These are phyloP conservation scores for Rhododendron kiyosumense DNA, from an alignment of 148 eudicot genomes.

Conservation along the genomic window DNA sequence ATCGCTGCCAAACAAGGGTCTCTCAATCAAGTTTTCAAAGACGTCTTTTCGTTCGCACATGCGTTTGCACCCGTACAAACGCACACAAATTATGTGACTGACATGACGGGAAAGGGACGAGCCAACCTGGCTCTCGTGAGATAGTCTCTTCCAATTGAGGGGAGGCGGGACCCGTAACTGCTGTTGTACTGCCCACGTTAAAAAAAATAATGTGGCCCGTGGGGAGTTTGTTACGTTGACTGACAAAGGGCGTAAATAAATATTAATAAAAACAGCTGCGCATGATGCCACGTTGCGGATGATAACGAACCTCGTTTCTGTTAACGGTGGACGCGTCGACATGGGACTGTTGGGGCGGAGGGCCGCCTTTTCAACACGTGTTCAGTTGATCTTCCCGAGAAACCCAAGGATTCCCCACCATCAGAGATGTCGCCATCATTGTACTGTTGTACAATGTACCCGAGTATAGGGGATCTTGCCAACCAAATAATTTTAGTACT, in stretches of 20 bases:
- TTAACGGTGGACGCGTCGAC: neutral
- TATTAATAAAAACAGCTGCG: neutral
- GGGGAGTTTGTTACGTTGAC: neutral
- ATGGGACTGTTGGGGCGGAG: neutral
- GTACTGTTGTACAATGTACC: neutral
- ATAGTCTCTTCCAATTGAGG: neutral
- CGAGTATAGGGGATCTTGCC: neutral
- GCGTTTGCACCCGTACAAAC: too few species aligned
- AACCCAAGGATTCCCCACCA: neutral
- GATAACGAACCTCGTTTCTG: neutral
- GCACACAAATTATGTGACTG: too few species aligned
- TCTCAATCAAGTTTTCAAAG: too few species aligned
- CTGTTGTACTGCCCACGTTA: neutral
- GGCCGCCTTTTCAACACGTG: neutral
- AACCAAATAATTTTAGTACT: too few species aligned
- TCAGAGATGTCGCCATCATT: neutral
- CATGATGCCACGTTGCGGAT: neutral
- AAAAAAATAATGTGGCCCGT: neutral
- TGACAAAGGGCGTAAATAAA: neutral
- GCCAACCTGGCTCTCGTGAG: neutral
- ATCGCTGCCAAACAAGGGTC: too few species aligned
- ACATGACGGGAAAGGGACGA: too few species aligned
- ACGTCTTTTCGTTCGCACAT: too few species aligned
- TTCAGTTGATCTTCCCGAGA: neutral
- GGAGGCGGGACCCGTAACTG: neutral